phyloP scores from a whole-genome alignment of 805 yeast genomes.

The Hanseniaspora lachancei region DNA sequence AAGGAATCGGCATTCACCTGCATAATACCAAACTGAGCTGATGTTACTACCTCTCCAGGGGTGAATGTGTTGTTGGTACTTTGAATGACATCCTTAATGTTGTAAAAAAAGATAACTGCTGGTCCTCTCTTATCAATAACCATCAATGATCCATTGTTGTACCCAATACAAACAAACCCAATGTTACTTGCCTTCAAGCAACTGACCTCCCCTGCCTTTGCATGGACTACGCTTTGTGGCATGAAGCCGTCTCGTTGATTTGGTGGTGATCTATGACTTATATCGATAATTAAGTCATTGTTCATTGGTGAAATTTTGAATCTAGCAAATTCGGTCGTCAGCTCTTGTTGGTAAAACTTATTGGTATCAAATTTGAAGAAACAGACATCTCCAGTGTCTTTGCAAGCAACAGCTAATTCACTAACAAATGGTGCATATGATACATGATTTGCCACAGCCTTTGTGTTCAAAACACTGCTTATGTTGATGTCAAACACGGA shows the following conservation, averaged over 20 bases:
- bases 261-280: constrained; percentile 41
- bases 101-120: constrained; percentile 42
- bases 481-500: constrained; percentile 49
- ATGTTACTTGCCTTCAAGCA: constrained; percentile 55
- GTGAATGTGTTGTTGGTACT: constrained; percentile 18
- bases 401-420: constrained; percentile 53
- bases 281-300: constrained; percentile 30
- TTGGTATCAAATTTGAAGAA: constrained; percentile 59
- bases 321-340: constrained; percentile 20
- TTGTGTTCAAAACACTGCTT: constrained; percentile 35
- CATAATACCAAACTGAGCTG: constrained; percentile 62
- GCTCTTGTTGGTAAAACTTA: constrained; percentile 26
- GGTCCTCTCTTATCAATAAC: constrained; percentile 75
- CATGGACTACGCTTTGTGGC: constrained; percentile 39
- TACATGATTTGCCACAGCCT: constrained; percentile 36
- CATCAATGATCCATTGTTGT: constrained; percentile 57
- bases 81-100: constrained; percentile 21
- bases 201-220: constrained; percentile 39
- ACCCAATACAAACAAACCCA: constrained; percentile 77
- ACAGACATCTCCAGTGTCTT: constrained; percentile 58
- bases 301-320: constrained; percentile 18
- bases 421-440: constrained; percentile 69
- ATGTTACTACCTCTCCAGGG: constrained; percentile 31
- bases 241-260: constrained; percentile 46
- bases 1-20: constrained; percentile 52